Evolutionary conservation across 345 rosid genomes (phyloP).

Genomic region (Euphorbia lathyris): DNA sequence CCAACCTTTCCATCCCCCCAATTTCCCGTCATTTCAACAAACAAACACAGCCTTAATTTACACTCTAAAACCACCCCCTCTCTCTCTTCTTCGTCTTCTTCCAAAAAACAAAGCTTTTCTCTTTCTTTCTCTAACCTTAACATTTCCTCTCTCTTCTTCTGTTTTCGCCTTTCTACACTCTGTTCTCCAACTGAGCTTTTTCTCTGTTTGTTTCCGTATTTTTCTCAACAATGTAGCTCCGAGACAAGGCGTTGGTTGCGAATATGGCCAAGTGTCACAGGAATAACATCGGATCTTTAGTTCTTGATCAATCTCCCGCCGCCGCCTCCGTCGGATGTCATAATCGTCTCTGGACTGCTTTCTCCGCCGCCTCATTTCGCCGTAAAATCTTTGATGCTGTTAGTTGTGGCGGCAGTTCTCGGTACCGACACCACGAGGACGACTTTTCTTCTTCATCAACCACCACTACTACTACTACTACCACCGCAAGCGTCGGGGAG

Average conservation of each 20-base stretch:
- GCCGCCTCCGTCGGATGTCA: constrained; percentile 36
- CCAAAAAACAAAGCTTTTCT: constrained; percentile 1
- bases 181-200: background rate
- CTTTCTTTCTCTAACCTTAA: background rate
- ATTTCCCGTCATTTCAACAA: background rate
- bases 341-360: constrained; percentile 56
- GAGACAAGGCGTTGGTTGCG: background rate
- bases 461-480: constrained; percentile 16
- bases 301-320: constrained; percentile 43
- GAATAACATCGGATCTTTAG: constrained; percentile 65
- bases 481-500: background rate
- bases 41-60: background rate
- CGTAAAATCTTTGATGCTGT: constrained; percentile 62
- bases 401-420: constrained; percentile 75
- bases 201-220: background rate
- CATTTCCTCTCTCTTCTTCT: background rate
- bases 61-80: background rate
- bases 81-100: background rate
- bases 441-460: constrained; percentile 23
- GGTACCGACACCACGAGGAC: constrained; percentile 41
- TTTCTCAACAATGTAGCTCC: constrained; percentile 21
- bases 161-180: background rate
- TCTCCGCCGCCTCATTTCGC: constrained; percentile 66
- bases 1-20: background rate
- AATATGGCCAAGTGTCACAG: constrained; percentile 75